Conservation (phyloP, 2,329 filamentous ascomycete species). For the Trichoderma asperellum region DNA sequence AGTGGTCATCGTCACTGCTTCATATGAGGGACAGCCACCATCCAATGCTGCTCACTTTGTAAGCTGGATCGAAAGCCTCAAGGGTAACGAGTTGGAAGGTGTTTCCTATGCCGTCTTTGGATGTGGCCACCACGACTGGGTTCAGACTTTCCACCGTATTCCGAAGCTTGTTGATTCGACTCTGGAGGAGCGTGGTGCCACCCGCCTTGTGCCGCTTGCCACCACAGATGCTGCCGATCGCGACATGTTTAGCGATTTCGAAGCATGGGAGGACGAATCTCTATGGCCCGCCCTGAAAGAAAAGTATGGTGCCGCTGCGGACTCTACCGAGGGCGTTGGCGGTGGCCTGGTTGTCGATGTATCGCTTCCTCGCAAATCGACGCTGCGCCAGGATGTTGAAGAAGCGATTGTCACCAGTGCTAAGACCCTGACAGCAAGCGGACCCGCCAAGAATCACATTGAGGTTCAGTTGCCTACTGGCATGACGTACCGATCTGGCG, state of each 20-base stretch:
- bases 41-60: constrained; percentile 73
- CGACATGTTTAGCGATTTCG: constrained; percentile 70
- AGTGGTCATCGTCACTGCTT: constrained; percentile 68
- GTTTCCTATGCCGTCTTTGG: constrained; percentile 72
- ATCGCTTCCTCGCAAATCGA: constrained; percentile 57
- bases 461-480: constrained; percentile 69
- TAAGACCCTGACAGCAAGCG: constrained; percentile 54
- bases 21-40: constrained; percentile 74
- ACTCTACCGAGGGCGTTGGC: constrained; percentile 13
- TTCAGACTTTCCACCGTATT: constrained; percentile 67
- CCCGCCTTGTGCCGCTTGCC: constrained; percentile 52
- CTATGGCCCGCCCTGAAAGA: constrained; percentile 56
- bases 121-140: constrained; percentile 63
- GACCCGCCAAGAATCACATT: constrained; percentile 65
- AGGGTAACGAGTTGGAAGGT: constrained; percentile 55
- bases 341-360: constrained; percentile 51
- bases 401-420: constrained; percentile 63
- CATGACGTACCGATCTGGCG: constrained; percentile 70
- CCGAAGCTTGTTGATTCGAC: constrained; percentile 64
- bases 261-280: constrained; percentile 66
- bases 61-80: constrained; percentile 63
- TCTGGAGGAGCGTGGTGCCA: constrained; percentile 46
- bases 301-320: constrained; percentile 46
- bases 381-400: constrained; percentile 65
- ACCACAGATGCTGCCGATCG: constrained; percentile 63